Conservation (phyloP, 768 basidiomycete species). For the Leccinum incarnatum region DNA sequence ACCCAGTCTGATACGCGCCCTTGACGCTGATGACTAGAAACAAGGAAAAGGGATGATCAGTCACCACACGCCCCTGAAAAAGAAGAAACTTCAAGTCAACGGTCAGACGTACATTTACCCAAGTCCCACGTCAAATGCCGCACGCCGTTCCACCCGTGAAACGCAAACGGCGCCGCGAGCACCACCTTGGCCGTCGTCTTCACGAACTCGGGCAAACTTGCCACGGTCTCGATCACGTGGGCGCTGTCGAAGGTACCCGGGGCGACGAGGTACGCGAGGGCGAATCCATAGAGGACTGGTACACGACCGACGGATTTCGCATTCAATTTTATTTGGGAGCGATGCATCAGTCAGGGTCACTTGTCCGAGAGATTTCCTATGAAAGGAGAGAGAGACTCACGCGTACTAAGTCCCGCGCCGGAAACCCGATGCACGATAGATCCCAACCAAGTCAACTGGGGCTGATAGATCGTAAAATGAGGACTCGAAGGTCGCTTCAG, state of each 20-base stretch:
- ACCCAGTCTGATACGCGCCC: conserved; percentile 77
- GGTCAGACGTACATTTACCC: conserved; percentile 69
- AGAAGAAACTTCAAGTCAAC: background rate
- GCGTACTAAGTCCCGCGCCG: conserved; percentile 72
- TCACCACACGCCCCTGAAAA: background rate
- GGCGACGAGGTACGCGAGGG: conserved; percentile 80
- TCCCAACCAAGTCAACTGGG: conserved; percentile 85
- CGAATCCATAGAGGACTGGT: conserved; percentile 83
- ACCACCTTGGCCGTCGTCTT: conserved; percentile 76
- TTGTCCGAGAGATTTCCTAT: background rate
- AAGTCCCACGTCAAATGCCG: conserved; percentile 91
- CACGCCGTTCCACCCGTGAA: conserved; percentile 87
- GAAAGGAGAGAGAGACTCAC: background rate
- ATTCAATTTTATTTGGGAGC: background rate
- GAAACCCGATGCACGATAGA: conserved; percentile 89
- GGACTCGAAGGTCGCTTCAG: conserved; percentile 87
- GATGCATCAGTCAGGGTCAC: background rate
- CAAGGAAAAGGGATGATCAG: background rate
- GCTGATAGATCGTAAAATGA: conserved; percentile 96
- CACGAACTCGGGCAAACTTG: conserved; percentile 67
- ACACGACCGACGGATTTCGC: background rate
- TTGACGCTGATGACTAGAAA: conserved; percentile 73
- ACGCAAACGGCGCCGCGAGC: conserved; percentile 85
- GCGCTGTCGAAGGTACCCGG: conserved; percentile 79
- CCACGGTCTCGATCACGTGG: conserved; percentile 69